A percentile compares a stretch with the other conserved stretches of the same genome.
Evolutionary conservation across 2,329 filamentous ascomycete species (phyloP).

Genomic region (Coniochaeta ligniaria): DNA sequence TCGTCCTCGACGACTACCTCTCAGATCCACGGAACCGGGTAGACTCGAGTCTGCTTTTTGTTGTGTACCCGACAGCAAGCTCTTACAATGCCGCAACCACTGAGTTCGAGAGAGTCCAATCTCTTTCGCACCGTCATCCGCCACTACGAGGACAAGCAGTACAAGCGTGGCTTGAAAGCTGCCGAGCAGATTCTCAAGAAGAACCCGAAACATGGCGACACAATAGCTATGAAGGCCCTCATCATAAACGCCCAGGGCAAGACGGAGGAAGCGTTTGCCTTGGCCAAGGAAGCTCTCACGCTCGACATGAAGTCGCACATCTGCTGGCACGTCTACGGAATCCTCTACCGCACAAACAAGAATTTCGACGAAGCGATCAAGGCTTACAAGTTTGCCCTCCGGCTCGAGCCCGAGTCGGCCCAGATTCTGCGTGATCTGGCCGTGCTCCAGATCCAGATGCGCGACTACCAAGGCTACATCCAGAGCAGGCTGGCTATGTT

Average conservation of each 20-base stretch:
- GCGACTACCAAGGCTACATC: slow-evolving; percentile 90
- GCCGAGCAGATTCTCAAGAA: slow-evolving; percentile 96
- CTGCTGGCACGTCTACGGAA: slow-evolving; percentile 97
- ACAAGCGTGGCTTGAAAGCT: slow-evolving; percentile 88
- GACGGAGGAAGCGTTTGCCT: slow-evolving; percentile 84
- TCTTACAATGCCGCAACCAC: slow-evolving; percentile 60
- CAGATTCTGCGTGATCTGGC: slow-evolving; percentile 94
- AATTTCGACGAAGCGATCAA: slow-evolving; percentile 99
- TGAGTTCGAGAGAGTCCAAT: slow-evolving; percentile 82
- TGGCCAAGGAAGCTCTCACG: slow-evolving; percentile 86
- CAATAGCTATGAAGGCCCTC: slow-evolving; percentile 96
- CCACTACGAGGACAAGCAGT: slow-evolving; percentile 96
- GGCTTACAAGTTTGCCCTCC: slow-evolving; percentile 93
- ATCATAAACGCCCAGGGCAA: slow-evolving; percentile 92
- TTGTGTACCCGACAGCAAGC: neutral
- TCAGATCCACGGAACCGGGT: neutral
- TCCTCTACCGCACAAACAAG: slow-evolving; percentile 88
- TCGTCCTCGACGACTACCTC: neutral
- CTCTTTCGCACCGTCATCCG: slow-evolving; percentile 94
- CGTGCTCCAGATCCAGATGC: slow-evolving; percentile 89
- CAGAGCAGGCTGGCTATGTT: slow-evolving; percentile 85
- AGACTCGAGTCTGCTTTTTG: neutral
- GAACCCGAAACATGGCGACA: slow-evolving; percentile 93
- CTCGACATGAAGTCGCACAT: slow-evolving; percentile 99
- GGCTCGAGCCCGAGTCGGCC: slow-evolving; percentile 84